Conservation (phyloP, 2,329 filamentous ascomycete species). For the Erysiphe pulchra region DNA sequence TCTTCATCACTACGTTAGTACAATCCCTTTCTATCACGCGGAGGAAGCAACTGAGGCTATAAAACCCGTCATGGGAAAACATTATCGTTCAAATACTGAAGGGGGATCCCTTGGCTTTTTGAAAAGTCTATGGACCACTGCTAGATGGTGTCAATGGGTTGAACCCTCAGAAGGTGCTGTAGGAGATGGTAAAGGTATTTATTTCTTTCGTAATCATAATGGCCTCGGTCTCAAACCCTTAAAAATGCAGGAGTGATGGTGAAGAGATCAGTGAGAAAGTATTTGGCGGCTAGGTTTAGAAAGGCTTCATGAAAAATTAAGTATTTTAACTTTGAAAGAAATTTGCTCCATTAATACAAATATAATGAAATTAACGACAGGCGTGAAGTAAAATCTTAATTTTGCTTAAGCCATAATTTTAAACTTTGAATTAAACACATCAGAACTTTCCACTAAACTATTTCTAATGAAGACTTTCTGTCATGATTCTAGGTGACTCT, state of each 20-base stretch:
- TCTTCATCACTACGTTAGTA: slow-evolving; percentile 89
- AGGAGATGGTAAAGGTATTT: slow-evolving; percentile 64
- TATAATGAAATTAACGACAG: too few relatives aligned
- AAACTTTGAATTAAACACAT: too few relatives aligned
- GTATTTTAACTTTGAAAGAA: too few relatives aligned
- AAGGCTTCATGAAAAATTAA: too few relatives aligned
- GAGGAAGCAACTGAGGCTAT: slow-evolving; percentile 88
- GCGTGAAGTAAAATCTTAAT: too few relatives aligned
- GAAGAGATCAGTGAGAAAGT: too few relatives aligned
- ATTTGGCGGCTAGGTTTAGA: too few relatives aligned
- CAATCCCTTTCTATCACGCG: slow-evolving; percentile 89
- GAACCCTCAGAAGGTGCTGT: slow-evolving; percentile 65
- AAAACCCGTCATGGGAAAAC: slow-evolving; percentile 78
- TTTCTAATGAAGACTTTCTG: too few relatives aligned
- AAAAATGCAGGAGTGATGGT: not conserved
- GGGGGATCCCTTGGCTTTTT: slow-evolving; percentile 67
- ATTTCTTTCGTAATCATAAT: slow-evolving; percentile 94
- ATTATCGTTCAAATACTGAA: slow-evolving; percentile 67
- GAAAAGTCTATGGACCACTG: slow-evolving; percentile 52
- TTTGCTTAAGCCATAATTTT: too few relatives aligned
- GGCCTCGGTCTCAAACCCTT: slow-evolving; percentile 32
- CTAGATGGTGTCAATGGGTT: slow-evolving; percentile 88
- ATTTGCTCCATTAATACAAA: too few relatives aligned
- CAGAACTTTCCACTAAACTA: too few relatives aligned
- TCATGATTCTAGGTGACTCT: too few relatives aligned